A percentile compares a stretch with the other conserved stretches of the same genome.
These are phyloP conservation scores for Prunus kanzakura DNA, from an alignment of 306 rosid species.

Conservation along the genomic window DNA sequence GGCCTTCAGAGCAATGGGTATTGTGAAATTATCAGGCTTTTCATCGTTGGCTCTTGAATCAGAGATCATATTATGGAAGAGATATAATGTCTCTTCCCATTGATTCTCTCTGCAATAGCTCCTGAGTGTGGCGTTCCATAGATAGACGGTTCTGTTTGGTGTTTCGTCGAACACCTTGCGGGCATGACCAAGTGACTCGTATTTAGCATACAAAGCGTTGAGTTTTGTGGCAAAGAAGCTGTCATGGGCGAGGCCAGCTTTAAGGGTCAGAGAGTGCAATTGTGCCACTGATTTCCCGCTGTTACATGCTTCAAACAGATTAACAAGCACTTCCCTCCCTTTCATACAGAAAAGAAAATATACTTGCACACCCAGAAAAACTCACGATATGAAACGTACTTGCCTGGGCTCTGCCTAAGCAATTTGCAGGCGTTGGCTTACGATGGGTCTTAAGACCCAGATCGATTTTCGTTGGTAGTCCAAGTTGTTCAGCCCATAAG, in stretches of 20 bases:
- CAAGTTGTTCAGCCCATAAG: too few relatives aligned
- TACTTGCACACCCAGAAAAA: not conserved
- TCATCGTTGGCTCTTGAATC: slow-evolving; percentile 23
- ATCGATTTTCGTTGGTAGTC: too few relatives aligned
- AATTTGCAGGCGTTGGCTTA: too few relatives aligned
- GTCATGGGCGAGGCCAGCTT: slow-evolving; percentile 49
- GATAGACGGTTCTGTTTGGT: slow-evolving; percentile 39
- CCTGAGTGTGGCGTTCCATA: slow-evolving; percentile 68
- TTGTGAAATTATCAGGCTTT: slow-evolving; percentile 57
- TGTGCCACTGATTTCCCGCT: slow-evolving; percentile 30
- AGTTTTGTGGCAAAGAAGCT: slow-evolving; percentile 69
- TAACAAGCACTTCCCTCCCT: slow-evolving; percentile 39
- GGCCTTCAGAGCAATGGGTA: slow-evolving; percentile 59
- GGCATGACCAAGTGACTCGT: slow-evolving; percentile 41
- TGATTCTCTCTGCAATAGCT: slow-evolving; percentile 41
- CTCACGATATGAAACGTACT: not conserved
- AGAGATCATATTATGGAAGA: slow-evolving; percentile 47
- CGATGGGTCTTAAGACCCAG: too few relatives aligned
- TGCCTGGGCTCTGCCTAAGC: too few relatives aligned
- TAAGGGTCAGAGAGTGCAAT: slow-evolving; percentile 48
- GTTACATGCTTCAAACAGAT: slow-evolving; percentile 45
- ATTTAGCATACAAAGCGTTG: slow-evolving; percentile 34
- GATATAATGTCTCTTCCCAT: slow-evolving; percentile 48
- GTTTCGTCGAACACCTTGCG: slow-evolving; percentile 62
- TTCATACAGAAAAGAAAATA: slow-evolving; percentile 33